Evolutionary conservation across 768 basidiomycete species (phyloP), one percentile per base, ranked within the genome.

Genomic region (Ramaria rubella): DNA sequence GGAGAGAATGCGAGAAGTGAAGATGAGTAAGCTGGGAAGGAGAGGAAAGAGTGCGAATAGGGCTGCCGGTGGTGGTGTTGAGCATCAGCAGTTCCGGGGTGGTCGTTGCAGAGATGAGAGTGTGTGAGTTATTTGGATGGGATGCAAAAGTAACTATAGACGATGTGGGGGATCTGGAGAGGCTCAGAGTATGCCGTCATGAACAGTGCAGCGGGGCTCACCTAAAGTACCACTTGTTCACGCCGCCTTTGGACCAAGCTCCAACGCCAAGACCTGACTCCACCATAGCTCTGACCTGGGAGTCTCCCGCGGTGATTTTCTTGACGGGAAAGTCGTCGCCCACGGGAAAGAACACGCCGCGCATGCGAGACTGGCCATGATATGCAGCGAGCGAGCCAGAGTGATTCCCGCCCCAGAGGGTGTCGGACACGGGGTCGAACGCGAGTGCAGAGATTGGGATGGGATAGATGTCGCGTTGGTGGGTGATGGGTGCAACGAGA

Each of bases 391-490:
- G 78, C 56, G 74, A 74, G 3, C 95, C 94, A 27, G 80, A 71
- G 57, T 83, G 81, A 8, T 81, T 77, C 29, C 94, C 94, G 46
- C 86, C 75, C 93, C 94, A 96, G 33, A 99, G 73, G 5, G 86
- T 81, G 68, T 97, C 94, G 0, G 91, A 90, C 21, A 88, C 85
- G 7, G 92, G 87, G 70, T 99, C 95, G 68, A 98, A 94, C 0
- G 85, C 81, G 56, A 96, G 76, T 0, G 90, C 81, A 23, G 88
- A 85, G 48, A 88, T 76, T 24, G 85, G 78, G 48, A 64, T 62
- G 19, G 63, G 63, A 49, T 69, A 62, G 11, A 57, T 45, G 34
- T 58, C 34, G 36, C 38, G 38, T 30, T 61, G 58, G 50, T 53
- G 58, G 14, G 58, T 54, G 21, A 59, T 59, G 38, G 58, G 46